A percentile compares a stretch with the other conserved stretches of the same genome.
phyloP scores from a whole-genome alignment of 306 rosid genomes.

The Prunus fruticosa region DNA sequence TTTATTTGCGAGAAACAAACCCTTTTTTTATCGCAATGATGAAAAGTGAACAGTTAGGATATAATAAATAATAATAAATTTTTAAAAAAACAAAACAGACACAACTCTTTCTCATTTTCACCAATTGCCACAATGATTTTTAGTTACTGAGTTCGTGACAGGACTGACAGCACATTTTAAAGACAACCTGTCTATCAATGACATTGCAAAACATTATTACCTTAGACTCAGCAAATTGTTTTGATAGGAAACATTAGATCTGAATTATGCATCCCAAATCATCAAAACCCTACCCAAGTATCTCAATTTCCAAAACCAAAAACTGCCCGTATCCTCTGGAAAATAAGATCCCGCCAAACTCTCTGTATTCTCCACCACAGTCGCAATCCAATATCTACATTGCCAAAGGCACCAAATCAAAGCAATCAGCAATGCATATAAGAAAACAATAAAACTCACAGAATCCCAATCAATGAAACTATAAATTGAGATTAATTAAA shows the following conservation, averaged over 20 bases:
- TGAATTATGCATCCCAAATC: slow-evolving; percentile 18
- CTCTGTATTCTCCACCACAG: slow-evolving; percentile 97
- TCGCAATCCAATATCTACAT: slow-evolving; percentile 78
- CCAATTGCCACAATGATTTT: neutral
- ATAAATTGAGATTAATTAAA: neutral
- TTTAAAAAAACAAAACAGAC: neutral
- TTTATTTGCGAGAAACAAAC: neutral
- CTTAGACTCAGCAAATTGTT: neutral
- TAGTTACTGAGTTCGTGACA: neutral
- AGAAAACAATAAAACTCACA: neutral
- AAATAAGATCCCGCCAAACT: slow-evolving; percentile 94
- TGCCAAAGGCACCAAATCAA: neutral
- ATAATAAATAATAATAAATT: neutral
- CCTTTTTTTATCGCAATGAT: no score
- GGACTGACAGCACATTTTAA: neutral
- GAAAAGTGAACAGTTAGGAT: neutral
- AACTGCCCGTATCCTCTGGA: slow-evolving; percentile 90
- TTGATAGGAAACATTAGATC: neutral
- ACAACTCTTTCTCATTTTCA: neutral
- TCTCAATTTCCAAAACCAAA: slow-evolving; percentile 87
- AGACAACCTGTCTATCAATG: neutral
- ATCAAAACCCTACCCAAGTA: slow-evolving; percentile 1
- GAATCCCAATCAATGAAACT: neutral
- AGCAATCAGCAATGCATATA: slow-evolving; percentile 3
- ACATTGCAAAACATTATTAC: neutral